Conservation (phyloP, 495 filamentous ascomycete species). For the Pyronema omphalodes region DNA sequence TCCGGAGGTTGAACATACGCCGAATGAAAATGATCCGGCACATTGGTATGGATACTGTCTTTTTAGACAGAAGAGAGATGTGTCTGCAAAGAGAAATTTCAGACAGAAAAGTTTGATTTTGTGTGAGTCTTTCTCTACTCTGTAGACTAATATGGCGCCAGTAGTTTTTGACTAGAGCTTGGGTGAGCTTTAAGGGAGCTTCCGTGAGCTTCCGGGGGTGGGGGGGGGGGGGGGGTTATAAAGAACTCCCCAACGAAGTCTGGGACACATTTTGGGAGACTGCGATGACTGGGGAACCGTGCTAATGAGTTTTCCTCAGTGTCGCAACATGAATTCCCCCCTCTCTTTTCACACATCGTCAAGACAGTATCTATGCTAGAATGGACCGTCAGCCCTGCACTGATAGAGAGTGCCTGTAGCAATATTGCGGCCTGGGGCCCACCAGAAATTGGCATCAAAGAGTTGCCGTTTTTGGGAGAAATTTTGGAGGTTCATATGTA, state of each 20-base stretch:
- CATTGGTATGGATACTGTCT: constrained; percentile 25
- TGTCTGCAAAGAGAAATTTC: constrained; percentile 20
- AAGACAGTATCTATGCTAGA: constrained; percentile 21
- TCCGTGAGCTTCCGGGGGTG: too few species aligned
- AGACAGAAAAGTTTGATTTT: constrained; percentile 24
- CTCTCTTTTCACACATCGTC: constrained; percentile 20
- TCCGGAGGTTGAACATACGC: constrained; percentile 11
- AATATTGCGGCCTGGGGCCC: constrained; percentile 22
- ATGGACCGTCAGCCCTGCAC: constrained; percentile 21
- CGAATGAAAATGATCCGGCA: constrained; percentile 16
- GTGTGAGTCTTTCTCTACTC: neutral
- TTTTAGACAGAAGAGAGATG: constrained; percentile 22
- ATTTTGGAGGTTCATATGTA: constrained; percentile 24
- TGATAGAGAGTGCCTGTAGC: constrained; percentile 23
- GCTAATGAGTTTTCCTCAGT: neutral
- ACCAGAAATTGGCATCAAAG: constrained; percentile 20
- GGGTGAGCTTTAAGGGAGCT: too few species aligned
- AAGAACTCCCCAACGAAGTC: too few species aligned
- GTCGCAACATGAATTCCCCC: constrained; percentile 22
- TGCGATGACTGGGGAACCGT: neutral
- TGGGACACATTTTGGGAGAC: too few species aligned
- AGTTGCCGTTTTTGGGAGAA: constrained; percentile 23
- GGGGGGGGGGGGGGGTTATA: too few species aligned
- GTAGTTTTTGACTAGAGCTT: too few species aligned
- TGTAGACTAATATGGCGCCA: neutral